Percentiles rank a stretch among this genome's conserved stretches.
These are phyloP conservation scores for Capsicum chinense DNA, from an alignment of 257 asterid genomes.

Conservation along the genomic window DNA sequence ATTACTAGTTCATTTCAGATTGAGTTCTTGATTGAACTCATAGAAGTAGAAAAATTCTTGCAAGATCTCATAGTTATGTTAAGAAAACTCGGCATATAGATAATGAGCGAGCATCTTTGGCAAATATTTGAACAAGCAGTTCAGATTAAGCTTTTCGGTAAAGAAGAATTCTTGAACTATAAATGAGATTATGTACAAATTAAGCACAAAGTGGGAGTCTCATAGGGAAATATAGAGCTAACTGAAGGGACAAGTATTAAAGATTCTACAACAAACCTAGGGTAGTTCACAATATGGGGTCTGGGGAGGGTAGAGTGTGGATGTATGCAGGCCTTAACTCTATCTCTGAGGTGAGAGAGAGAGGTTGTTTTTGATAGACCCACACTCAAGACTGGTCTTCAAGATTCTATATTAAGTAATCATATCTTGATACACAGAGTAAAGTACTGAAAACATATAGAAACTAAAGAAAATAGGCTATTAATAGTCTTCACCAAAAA, in stretches of 20 bases:
- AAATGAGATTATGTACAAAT: background rate
- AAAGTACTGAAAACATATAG: background rate
- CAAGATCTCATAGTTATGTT: background rate
- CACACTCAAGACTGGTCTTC: no score
- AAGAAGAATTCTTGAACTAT: background rate
- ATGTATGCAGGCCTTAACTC: no score
- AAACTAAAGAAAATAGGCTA: background rate
- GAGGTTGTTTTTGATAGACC: no score
- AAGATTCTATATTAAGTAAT: background rate
- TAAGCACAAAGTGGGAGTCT: background rate
- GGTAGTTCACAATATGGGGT: no score
- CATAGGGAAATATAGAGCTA: background rate
- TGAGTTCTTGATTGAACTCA: background rate
- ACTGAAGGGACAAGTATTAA: background rate
- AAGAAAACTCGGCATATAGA: background rate
- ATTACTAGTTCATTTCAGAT: background rate
- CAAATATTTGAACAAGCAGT: background rate
- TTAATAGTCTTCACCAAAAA: background rate
- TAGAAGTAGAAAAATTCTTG: background rate
- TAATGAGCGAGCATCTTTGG: background rate
- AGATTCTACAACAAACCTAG: background rate
- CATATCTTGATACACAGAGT: background rate
- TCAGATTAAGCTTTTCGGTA: background rate
- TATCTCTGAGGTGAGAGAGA: no score
- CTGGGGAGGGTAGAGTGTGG: no score